Evolutionary conservation across 352 stramenopile species (phyloP), one percentile per base, ranked within the genome.

Genomic region (Peronospora belbahrii): DNA sequence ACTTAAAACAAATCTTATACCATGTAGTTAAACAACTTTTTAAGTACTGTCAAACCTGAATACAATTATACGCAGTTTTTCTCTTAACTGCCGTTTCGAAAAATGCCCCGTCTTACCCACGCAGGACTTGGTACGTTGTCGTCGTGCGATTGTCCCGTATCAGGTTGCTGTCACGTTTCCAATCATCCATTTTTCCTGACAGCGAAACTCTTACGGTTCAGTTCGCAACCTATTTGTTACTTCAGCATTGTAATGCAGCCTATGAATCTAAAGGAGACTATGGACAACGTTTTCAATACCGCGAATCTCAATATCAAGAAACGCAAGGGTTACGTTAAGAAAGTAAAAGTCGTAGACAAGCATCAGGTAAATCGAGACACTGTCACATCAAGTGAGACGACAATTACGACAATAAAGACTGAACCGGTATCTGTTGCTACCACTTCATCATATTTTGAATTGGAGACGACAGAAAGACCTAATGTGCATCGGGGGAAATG

Each of bases 401-500:
- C 48, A 34, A 25, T 25, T 15, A 27, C 8, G 1, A 38, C 25
- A 8, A 22, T 28, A 2, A 36, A 56, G 20, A 40, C 33, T 9
- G 27, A 41, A 14, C 13, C 20, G n/a, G n/a, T n/a, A n/a, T n/a
- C n/a, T 28, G 22, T 47, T 40, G 39, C 25, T 24, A 46, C 27
- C 7, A 22, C 32, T 5, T 43, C 41, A 27, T 8, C 27, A 11
- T 10, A 15, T 0, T 35, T 39, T 11, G 13, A 48, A 36, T 43
- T 39, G 11, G 38, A 48, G 28, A 44, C 36, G 4, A 15, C 28
- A 0, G 33, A 46, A 20, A 57, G 38, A 14, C 58, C 36, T 1
- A 48, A 61, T 0, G 37, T 61, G 3, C 85, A 67, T 44, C 70
- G 77, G 5, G 77, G 77, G 43, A 78, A 78, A 46, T 89, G 77